Base-by-base conservation (phyloP, 2,329 filamentous ascomycete genomes). In the Diaporthe sp. region DNA sequence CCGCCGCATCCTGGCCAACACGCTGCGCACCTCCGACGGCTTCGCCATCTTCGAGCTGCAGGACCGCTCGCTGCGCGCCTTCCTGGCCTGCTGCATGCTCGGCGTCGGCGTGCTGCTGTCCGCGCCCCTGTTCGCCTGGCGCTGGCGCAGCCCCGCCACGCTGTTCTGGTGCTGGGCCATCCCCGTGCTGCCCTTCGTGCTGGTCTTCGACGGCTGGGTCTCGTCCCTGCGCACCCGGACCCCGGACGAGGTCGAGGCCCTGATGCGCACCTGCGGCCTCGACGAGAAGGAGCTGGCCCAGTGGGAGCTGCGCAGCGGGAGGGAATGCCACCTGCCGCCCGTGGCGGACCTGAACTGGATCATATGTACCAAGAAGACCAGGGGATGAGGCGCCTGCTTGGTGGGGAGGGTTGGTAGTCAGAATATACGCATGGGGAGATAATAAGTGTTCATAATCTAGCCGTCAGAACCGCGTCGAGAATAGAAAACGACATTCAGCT, bases 11-110 rank as follows among this genome's bases (percentile, higher is more conserved):
- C 82, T 96, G 44, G 86, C 86, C 71, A 91, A 93, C 81, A 93
- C 92, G 0, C 82, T 94, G 51, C 86, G 90, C 79, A 94, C 90
- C 0, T 89, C 90, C 71, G 89, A 93, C 77, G 93, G 90, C 0
- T 92, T 95, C 79, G 92, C 89, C 12, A 94, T 95, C 76, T 92
- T 95, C 77, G 93, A 95, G 83, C 87, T 95, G n/a, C 93, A 95
- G 82, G 91, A 93, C 78, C 90, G 93, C 44, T 87, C 86, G 22
- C 78, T 92, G 1, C 82, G 86, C 2, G 89, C 90, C 47, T 82
- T 93, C 55, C 76, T 92, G 31, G 87, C 89, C 4, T 86, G 90
- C 58, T 83, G 88, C 49, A 79, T 89, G 15, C 86, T 92, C 75
- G 89, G 90, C 9, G 77, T 90, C 55, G 86, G 88, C 61, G 86